phyloP scores from a whole-genome alignment of 352 stramenopile species.

The Peronospora belbahrii region DNA sequence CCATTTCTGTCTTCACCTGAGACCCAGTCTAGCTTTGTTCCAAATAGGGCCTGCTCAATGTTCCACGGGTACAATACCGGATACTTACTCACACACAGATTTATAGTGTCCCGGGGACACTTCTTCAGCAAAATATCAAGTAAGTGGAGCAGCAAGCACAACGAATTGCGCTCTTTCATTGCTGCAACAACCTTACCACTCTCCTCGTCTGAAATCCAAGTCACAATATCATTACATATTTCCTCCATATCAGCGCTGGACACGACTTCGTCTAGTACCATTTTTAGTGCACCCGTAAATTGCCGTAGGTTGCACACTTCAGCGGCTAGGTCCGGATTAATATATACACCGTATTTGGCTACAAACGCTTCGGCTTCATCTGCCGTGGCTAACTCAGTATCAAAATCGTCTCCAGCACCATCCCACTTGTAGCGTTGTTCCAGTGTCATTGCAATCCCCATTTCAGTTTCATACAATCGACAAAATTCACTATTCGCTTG shows the following conservation, averaged over 20 bases:
- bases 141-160: constrained; percentile 70
- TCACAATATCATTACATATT: constrained; percentile 71
- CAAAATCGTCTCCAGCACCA: background rate
- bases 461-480: constrained; percentile 56
- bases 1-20: constrained; percentile 18
- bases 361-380: constrained; percentile 65
- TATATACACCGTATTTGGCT: constrained; percentile 75
- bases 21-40: constrained; percentile 34
- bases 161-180: constrained; percentile 48
- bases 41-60: constrained; percentile 71
- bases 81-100: constrained; percentile 65
- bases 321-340: constrained; percentile 75
- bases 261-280: constrained; percentile 71
- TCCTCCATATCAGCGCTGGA: constrained; percentile 73
- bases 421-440: constrained; percentile 31
- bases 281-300: constrained; percentile 54
- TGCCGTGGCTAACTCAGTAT: constrained; percentile 14
- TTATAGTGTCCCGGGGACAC: constrained; percentile 55
- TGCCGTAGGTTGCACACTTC: constrained; percentile 69
- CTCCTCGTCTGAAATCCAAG: constrained; percentile 65
- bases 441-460: constrained; percentile 47
- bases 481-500: constrained; percentile 11
- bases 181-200: constrained; percentile 33
- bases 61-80: constrained; percentile 74
- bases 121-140: constrained; percentile 81